Conservation (phyloP, 2,329 filamentous ascomycete species). For the Helminthosporium solani region DNA sequence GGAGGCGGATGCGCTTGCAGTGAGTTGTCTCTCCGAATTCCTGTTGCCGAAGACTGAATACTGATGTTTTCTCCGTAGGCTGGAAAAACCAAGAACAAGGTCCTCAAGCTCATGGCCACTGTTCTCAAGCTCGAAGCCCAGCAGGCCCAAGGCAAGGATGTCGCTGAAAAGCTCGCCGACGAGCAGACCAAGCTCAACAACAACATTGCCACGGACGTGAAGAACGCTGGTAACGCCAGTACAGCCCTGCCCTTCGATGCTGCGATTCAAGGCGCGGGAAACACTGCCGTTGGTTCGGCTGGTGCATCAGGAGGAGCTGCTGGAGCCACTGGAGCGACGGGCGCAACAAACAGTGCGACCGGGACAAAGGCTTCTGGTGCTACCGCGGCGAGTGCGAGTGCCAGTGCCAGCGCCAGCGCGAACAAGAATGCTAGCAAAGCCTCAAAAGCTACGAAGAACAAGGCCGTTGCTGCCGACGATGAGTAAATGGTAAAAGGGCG, state of each 20-base stretch:
- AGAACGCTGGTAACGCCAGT: conserved; percentile 50
- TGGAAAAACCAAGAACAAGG: conserved; percentile 64
- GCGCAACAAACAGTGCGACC: no score
- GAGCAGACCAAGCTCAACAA: conserved; percentile 56
- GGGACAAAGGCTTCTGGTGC: background rate
- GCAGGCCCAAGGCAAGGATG: conserved; percentile 54
- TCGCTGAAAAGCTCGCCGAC: conserved; percentile 46
- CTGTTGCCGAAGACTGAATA: background rate
- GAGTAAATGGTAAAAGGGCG: background rate
- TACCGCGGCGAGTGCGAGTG: background rate
- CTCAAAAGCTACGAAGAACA: background rate
- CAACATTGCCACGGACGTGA: conserved; percentile 53
- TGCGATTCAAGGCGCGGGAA: conserved; percentile 19
- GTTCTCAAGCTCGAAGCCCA: conserved; percentile 54
- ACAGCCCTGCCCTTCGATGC: conserved; percentile 32
- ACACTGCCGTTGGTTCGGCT: background rate
- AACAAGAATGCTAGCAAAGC: background rate
- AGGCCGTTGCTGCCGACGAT: background rate
- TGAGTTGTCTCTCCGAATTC: conserved; percentile 5
- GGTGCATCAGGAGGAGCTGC: background rate
- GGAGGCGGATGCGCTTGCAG: conserved; percentile 47
- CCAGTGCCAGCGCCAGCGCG: background rate
- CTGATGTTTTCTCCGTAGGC: background rate
- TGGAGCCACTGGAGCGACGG: background rate
- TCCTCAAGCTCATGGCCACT: conserved; percentile 58